These are phyloP conservation scores for Phlebiopsis flavidoalba DNA, from an alignment of 768 basidiomycete genomes.

Conservation along the genomic window DNA sequence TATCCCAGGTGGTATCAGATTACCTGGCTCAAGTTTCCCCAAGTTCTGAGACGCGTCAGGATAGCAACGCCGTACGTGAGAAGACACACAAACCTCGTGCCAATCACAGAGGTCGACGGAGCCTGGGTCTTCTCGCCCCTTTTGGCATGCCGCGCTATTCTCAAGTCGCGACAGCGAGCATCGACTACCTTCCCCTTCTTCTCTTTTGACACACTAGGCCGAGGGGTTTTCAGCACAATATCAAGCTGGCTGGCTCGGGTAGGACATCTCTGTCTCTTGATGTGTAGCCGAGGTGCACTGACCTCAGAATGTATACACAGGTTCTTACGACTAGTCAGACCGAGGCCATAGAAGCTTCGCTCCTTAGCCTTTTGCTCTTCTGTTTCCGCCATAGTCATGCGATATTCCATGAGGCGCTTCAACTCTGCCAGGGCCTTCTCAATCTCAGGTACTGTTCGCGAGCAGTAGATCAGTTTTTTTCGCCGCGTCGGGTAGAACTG, in stretches of 20 bases:
- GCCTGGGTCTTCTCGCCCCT: constrained; percentile 80
- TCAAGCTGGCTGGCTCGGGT: not conserved
- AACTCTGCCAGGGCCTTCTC: constrained; percentile 96
- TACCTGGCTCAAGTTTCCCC: constrained; percentile 75
- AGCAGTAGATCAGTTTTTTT: constrained; percentile 96
- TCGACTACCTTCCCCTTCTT: constrained; percentile 98
- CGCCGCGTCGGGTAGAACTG: constrained; percentile 90
- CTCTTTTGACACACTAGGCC: constrained; percentile 83
- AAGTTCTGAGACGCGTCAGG: constrained; percentile 54
- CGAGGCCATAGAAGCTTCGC: constrained; percentile 78
- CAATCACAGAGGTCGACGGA: constrained; percentile 90
- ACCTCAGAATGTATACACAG: constrained; percentile 94
- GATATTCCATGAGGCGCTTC: constrained; percentile 90
- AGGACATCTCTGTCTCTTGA: not conserved
- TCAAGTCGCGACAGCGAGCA: constrained; percentile 93
- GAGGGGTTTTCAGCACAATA: not conserved
- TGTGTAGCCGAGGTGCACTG: constrained; percentile 14
- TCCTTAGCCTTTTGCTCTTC: constrained; percentile 77
- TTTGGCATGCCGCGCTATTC: constrained; percentile 75
- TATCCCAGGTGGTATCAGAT: constrained; percentile 77
- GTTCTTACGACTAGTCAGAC: constrained; percentile 94
- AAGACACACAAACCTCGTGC: constrained; percentile 73
- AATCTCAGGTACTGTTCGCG: constrained; percentile 98
- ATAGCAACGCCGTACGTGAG: not conserved
- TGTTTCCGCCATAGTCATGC: constrained; percentile 65